Percentiles rank a stretch among this genome's conserved stretches.
phyloP scores from a whole-genome alignment of 257 asterid species.

The Gentiana dahurica region DNA sequence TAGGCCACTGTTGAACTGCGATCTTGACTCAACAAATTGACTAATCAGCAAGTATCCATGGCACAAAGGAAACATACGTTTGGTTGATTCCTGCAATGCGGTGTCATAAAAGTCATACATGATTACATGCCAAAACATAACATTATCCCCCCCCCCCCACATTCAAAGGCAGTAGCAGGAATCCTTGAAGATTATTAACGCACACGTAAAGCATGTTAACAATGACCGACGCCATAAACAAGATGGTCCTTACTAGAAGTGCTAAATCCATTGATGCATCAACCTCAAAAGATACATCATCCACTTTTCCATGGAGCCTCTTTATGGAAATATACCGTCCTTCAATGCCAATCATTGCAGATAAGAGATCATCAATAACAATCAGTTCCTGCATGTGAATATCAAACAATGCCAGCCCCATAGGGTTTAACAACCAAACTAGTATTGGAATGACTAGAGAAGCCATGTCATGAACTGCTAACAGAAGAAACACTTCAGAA shows the following conservation, averaged over 20 bases:
- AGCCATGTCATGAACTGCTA: too few species aligned
- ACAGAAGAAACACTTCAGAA: too few species aligned
- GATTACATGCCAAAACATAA: background rate
- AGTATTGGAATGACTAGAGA: too few species aligned
- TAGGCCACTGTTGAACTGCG: conserved; percentile 84
- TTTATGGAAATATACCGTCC: conserved; percentile 74
- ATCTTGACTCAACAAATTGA: conserved; percentile 87
- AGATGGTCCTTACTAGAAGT: conserved; percentile 56
- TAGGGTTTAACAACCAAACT: background rate
- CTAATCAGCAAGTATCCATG: conserved; percentile 65
- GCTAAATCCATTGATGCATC: conserved; percentile 95
- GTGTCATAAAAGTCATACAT: background rate
- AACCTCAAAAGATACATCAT: conserved; percentile 44
- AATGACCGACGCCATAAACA: background rate
- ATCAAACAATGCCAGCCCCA: background rate
- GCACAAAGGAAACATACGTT: conserved; percentile 75
- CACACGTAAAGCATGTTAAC: too few species aligned
- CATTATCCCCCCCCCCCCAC: too few species aligned
- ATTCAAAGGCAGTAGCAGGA: too few species aligned
- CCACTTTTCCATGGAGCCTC: conserved; percentile 51
- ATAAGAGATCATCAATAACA: conserved; percentile 77
- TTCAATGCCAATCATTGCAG: conserved; percentile 80
- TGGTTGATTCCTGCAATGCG: conserved; percentile 73
- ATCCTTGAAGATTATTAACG: too few species aligned
- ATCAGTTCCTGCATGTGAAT: conserved; percentile 65